Percentiles rank a stretch among this genome's conserved stretches.
Conservation (phyloP, 2,329 filamentous ascomycete genomes). For the Sporothrix curviconia region DNA sequence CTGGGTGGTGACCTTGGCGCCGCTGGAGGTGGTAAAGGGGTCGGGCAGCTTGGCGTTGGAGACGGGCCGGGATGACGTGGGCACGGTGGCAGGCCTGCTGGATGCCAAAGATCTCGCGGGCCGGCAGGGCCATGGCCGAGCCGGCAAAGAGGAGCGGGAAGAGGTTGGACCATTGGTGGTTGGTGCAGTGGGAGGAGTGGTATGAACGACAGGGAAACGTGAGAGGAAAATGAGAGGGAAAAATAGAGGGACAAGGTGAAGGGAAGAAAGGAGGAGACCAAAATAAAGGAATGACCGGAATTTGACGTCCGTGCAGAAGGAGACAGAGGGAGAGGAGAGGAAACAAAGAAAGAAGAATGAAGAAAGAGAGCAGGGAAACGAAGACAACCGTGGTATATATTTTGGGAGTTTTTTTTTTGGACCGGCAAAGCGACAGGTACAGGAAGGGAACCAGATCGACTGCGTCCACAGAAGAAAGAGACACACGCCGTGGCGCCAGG, state of each 20-base stretch:
- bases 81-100: conserved; percentile 32
- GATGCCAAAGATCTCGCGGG: conserved; percentile 31
- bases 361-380: background rate
- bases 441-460: too few relatives aligned
- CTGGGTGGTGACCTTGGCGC: conserved; percentile 39
- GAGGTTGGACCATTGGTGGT: conserved; percentile 25
- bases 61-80: conserved; percentile 30
- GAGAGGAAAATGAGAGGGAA: background rate
- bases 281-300: background rate
- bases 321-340: too few relatives aligned
- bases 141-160: conserved; percentile 29
- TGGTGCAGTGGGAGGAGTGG: too few relatives aligned
- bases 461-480: background rate
- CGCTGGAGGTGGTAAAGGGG: conserved; percentile 41
- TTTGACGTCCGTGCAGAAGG: background rate
- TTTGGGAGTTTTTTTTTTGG: too few relatives aligned
- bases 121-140: conserved; percentile 29
- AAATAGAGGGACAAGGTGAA: background rate
- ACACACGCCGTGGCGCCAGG: conserved; percentile 7
- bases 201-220: background rate
- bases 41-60: conserved; percentile 37
- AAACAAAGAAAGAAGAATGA: background rate
- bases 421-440: too few relatives aligned
- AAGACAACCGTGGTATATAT: too few relatives aligned
- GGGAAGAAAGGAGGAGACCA: background rate